Evolutionary conservation across 345 rosid genomes (phyloP).

Genomic region (Hypericum perforatum): DNA sequence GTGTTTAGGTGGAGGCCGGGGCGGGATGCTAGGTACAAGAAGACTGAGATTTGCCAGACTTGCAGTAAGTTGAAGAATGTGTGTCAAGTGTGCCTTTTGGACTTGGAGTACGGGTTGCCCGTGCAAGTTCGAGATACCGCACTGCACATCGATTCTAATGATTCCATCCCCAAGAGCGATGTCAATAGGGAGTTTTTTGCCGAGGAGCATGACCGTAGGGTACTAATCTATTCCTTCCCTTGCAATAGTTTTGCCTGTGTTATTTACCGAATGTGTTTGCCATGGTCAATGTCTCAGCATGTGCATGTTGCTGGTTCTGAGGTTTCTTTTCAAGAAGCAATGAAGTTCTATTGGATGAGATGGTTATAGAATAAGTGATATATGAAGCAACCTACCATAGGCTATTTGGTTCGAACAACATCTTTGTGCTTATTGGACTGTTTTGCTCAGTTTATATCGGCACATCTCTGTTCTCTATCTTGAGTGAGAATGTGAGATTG

Average conservation of each 20-base stretch:
- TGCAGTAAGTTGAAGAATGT: conserved; percentile 91
- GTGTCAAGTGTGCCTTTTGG: conserved; percentile 97
- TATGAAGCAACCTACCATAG: no score
- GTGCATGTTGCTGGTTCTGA: not conserved
- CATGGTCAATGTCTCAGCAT: not conserved
- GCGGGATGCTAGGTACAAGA: conserved; percentile 81
- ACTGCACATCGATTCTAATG: conserved; percentile 63
- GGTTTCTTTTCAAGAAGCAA: no score
- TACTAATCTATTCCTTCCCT: conserved; percentile 16
- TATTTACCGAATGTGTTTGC: not conserved
- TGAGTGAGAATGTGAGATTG: not conserved
- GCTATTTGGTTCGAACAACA: no score
- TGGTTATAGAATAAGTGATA: no score
- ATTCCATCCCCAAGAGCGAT: conserved; percentile 86
- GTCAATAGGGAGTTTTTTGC: conserved; percentile 88
- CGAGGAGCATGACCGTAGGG: conserved; percentile 89
- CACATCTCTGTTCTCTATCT: not conserved
- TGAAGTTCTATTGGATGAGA: no score
- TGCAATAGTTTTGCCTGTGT: not conserved
- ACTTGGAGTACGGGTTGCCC: conserved; percentile 89
- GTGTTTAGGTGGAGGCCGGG: conserved; percentile 97
- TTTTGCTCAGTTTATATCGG: no score
- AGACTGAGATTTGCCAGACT: conserved; percentile 85
- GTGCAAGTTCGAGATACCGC: conserved; percentile 94
- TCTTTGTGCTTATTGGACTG: no score